phyloP scores from a whole-genome alignment of 108 stramenopile genomes.

The Hondaea fermentalgiana region DNA sequence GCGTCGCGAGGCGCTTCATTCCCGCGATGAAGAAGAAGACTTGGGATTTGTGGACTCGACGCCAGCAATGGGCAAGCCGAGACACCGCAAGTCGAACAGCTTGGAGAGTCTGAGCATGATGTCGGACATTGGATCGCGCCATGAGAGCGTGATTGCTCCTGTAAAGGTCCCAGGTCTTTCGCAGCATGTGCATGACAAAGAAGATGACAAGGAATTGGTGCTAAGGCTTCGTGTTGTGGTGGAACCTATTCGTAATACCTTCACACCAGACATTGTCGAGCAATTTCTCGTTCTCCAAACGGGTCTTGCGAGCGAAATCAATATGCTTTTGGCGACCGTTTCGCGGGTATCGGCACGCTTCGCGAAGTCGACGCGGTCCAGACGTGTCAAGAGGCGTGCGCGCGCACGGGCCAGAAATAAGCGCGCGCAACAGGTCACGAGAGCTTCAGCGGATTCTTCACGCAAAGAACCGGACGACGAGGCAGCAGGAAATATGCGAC shows the following conservation, averaged over 20 bases:
- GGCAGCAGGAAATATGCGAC: too few species aligned
- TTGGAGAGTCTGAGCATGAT: not conserved
- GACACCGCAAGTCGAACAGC: not conserved
- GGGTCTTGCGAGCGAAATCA: not conserved
- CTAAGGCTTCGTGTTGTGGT: not conserved
- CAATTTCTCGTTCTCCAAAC: not conserved
- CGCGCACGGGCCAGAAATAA: not conserved
- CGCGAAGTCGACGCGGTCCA: not conserved
- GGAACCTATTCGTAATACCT: not conserved
- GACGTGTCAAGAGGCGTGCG: not conserved
- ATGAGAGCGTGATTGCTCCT: not conserved
- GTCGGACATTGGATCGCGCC: not conserved
- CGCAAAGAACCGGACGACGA: too few species aligned
- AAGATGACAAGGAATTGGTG: not conserved
- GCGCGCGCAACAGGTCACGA: too few species aligned
- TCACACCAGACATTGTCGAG: conserved; percentile 1
- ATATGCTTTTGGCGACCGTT: not conserved
- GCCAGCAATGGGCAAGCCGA: not conserved
- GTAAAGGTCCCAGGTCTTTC: not conserved
- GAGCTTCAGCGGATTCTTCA: too few species aligned
- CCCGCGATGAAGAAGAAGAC: not conserved
- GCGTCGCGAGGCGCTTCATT: not conserved
- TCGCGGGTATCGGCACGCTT: not conserved
- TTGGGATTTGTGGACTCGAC: not conserved
- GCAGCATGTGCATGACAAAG: not conserved